A percentile compares a stretch with the other conserved stretches of the same genome.
phyloP scores from a whole-genome alignment of 1,284 basidiomycete species.

The Tetrapyrgos nigripes region DNA sequence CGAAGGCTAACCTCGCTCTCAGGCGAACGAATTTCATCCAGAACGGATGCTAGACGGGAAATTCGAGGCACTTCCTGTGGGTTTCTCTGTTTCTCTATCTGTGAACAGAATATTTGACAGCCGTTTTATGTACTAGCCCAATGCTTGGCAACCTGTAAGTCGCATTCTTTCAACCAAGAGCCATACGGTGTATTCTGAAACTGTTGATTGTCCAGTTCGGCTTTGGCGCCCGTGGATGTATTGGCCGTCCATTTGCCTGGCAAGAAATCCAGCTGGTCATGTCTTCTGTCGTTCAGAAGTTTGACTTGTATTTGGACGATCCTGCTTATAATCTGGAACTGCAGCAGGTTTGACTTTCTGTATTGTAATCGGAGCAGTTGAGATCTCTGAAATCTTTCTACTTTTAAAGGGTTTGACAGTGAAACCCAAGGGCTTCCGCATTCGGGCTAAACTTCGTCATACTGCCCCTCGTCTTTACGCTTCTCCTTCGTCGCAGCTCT shows the following conservation, averaged over 20 bases:
- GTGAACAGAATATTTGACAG: neutral
- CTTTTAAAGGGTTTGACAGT: constrained; percentile 53
- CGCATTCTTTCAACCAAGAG: neutral
- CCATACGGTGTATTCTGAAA: neutral
- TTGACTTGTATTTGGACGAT: constrained; percentile 51
- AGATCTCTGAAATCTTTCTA: constrained; percentile 46
- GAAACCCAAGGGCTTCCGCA: constrained; percentile 51
- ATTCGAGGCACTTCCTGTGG: constrained; percentile 50
- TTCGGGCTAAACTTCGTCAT: constrained; percentile 40
- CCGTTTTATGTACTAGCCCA: constrained; percentile 29
- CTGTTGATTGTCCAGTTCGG: constrained; percentile 22
- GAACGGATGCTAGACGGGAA: constrained; percentile 57
- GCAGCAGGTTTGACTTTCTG: neutral
- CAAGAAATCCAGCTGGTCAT: constrained; percentile 54
- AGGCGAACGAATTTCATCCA: constrained; percentile 12
- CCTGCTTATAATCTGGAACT: constrained; percentile 40
- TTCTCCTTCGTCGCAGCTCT: constrained; percentile 21
- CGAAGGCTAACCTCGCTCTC: neutral
- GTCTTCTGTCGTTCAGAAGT: constrained; percentile 48
- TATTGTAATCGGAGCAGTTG: neutral
- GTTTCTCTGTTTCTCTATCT: constrained; percentile 7
- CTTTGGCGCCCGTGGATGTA: constrained; percentile 50
- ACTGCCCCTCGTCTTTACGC: constrained; percentile 17
- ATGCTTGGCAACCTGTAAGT: constrained; percentile 55
- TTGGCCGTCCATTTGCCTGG: constrained; percentile 54